Conservation (phyloP, 768 basidiomycete genomes). For the Hygrocybe punicea region DNA sequence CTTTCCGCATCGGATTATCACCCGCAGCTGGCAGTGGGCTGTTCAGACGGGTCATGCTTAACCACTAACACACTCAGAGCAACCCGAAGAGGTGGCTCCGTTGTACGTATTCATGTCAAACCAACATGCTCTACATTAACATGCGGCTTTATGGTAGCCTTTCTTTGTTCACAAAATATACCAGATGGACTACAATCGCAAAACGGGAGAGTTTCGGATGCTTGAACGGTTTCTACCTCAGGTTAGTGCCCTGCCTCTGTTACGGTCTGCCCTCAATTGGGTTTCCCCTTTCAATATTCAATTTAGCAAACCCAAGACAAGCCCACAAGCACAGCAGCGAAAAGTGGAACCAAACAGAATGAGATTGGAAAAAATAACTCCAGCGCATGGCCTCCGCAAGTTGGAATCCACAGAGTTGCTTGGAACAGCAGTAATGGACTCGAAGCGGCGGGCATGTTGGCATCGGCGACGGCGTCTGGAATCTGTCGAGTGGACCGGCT, state of each 20-base stretch:
- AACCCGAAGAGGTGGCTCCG: conserved; percentile 65
- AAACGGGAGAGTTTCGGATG: conserved; percentile 75
- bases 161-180: conserved; percentile 78
- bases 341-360: conserved; percentile 33
- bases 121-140: not conserved
- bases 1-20: conserved; percentile 80
- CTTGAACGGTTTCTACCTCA: conserved; percentile 81
- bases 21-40: conserved; percentile 76
- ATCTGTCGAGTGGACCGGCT: conserved; percentile 83
- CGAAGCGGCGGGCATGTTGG: conserved; percentile 55
- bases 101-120: conserved; percentile 45
- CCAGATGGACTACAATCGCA: conserved; percentile 83
- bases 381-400: conserved; percentile 76
- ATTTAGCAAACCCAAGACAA: conserved; percentile 57
- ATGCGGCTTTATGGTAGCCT: conserved; percentile 53
- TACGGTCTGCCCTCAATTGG: too few relatives aligned
- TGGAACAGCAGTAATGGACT: conserved; percentile 84
- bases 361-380: conserved; percentile 6
- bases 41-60: conserved; percentile 76
- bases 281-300: too few relatives aligned
- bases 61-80: conserved; percentile 71
- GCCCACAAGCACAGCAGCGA: conserved; percentile 37
- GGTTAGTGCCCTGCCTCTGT: conserved; percentile 35
- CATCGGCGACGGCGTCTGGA: conserved; percentile 79
- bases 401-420: conserved; percentile 69